These are phyloP conservation scores for Fusarium sp. DNA, from an alignment of 2,329 filamentous ascomycete genomes.

Conservation along the genomic window DNA sequence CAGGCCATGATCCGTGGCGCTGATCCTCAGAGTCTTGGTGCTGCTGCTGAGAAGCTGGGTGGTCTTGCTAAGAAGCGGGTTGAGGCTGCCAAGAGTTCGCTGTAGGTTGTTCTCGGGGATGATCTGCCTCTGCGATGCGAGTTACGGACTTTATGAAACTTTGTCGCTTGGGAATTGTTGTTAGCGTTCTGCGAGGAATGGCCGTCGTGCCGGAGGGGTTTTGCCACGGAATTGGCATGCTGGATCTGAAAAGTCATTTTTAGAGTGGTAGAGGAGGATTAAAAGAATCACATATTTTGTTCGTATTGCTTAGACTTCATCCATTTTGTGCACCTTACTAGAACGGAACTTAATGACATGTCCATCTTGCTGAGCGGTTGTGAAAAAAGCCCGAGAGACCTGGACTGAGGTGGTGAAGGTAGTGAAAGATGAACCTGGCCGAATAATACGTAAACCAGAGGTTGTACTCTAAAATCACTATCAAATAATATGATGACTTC, in stretches of 20 bases:
- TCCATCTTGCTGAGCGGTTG: too few relatives aligned
- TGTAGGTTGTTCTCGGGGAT: not conserved
- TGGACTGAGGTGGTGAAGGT: too few relatives aligned
- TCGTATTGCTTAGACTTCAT: not conserved
- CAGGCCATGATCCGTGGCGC: conserved; percentile 51
- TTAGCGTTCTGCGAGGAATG: conserved; percentile 21
- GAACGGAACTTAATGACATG: too few relatives aligned
- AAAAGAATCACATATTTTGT: not conserved
- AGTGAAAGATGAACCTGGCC: too few relatives aligned
- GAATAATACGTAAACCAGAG: too few relatives aligned
- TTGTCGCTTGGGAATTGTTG: not conserved
- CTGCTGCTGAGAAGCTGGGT: conserved; percentile 54
- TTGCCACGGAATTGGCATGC: not conserved
- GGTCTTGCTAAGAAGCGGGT: conserved; percentile 51
- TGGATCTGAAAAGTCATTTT: not conserved
- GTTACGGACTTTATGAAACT: not conserved
- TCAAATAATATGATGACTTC: too few relatives aligned
- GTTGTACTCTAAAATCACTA: too few relatives aligned
- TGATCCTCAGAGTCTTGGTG: conserved; percentile 46
- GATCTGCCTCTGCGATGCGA: not conserved
- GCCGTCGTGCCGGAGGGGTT: not conserved
- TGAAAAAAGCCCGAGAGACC: too few relatives aligned
- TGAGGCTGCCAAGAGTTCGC: conserved; percentile 24
- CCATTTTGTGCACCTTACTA: not conserved
- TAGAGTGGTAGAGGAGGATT: not conserved